Evolutionary conservation across 768 basidiomycete species (phyloP), one percentile per base, ranked within the genome.

Genomic region (Mycena belliarum): DNA sequence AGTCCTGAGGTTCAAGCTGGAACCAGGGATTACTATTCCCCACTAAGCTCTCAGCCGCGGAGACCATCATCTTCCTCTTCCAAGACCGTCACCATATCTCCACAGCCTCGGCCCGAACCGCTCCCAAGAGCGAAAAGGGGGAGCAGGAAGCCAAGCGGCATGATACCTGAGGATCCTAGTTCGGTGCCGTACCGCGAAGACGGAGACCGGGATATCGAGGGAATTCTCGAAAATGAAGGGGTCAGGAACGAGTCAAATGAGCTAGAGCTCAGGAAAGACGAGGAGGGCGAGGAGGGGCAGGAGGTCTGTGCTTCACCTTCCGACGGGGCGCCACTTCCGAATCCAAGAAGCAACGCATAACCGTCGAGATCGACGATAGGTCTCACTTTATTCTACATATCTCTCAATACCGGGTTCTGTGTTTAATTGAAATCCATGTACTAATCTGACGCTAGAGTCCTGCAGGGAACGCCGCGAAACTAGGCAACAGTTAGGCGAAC

Each of bases 71-170:
- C 37, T 18, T 47, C 56, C 8, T 24, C 49, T 6, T 32, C 29
- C 8, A 20, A 24, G 26, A 29, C 42, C 16, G 56, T 57, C 4
- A 29, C 45, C 6, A 45, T 57, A 6, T 41, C 49, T 12, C 29
- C 44, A 6, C 49, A 38, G 4, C 12, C 43, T 4, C 43, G 25
- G 16, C 56, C 49, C 14, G 56, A 44, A 21, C 49, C 49, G 1
- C 56, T 57, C n/a, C 56, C 56, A 20, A 42, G 49, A 23, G 43
- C 51, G 49, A 57, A 46, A 21, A 45, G 14, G 21, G 33, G 15
- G 6, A 47, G 44, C 21, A 33, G 56, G 49, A 57, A 57, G 21
- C 14, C 14, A 28, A 57, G 44, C 37, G 56, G 56, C 2, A 51
- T 57, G 56, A 10, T 25, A 15, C 49, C 49, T 4, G 56, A 29